phyloP scores from a whole-genome alignment of 2,329 filamentous ascomycete species.

The Aspergillus jensenii region DNA sequence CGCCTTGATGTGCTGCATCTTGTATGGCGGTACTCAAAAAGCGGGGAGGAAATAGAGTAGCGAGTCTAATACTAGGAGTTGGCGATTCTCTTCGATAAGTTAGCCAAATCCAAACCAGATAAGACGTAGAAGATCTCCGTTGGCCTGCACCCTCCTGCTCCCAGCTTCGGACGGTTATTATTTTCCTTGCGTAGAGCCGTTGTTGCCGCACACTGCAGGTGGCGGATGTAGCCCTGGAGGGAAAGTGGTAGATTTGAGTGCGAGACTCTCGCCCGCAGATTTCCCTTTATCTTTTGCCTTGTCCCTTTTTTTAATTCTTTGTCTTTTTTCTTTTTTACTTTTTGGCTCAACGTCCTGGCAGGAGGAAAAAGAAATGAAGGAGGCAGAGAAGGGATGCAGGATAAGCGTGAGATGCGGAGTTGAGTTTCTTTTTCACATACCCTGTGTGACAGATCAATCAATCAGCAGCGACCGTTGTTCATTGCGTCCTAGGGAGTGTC shows the following conservation, averaged over 20 bases:
- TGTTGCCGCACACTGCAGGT: neutral
- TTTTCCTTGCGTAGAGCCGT: slow-evolving; percentile 1
- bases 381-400: slow-evolving; percentile 5
- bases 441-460: slow-evolving; percentile 19
- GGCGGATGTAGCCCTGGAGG: neutral
- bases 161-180: slow-evolving; percentile 9
- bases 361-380: slow-evolving; percentile 9
- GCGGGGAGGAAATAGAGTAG: neutral
- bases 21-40: slow-evolving; percentile 14
- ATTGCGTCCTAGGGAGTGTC: slow-evolving; percentile 13
- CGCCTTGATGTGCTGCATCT: slow-evolving; percentile 32
- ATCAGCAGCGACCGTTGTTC: slow-evolving; percentile 12
- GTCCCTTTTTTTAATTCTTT: slow-evolving; percentile 2
- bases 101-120: neutral
- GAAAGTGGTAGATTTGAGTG: neutral
- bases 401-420: slow-evolving; percentile 12
- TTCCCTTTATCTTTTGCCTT: neutral
- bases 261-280: neutral
- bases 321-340: neutral
- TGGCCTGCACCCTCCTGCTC: neutral
- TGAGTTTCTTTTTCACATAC: slow-evolving; percentile 12
- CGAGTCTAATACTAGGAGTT: slow-evolving; percentile 1
- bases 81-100: neutral
- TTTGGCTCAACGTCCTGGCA: neutral
- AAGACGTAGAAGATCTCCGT: slow-evolving; percentile 5